phyloP scores from a whole-genome alignment of 2,329 filamentous ascomycete species.

The Trichoderma guizhouense region DNA sequence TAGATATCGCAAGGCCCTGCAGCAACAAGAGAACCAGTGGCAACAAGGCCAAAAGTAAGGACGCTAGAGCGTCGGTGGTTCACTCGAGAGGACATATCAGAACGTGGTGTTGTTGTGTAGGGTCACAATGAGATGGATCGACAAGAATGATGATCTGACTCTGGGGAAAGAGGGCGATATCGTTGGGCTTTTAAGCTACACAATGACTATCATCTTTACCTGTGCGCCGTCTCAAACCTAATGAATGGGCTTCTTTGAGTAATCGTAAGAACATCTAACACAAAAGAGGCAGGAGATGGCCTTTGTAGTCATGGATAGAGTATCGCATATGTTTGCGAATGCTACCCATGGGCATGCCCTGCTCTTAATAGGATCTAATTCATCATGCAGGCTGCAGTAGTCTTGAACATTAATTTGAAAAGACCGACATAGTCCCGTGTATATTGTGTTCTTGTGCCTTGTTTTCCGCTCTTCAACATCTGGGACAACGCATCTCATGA shows the following conservation, averaged over 20 bases:
- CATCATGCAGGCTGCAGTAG: background rate
- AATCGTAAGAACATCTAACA: background rate
- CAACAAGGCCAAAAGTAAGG: background rate
- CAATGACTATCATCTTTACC: background rate
- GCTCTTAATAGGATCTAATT: background rate
- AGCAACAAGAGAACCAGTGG: background rate
- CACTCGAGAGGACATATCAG: background rate
- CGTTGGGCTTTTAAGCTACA: background rate
- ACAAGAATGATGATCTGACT: background rate
- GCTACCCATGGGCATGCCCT: background rate
- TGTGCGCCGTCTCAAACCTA: background rate
- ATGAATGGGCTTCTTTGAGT: background rate
- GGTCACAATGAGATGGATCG: background rate
- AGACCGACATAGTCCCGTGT: background rate
- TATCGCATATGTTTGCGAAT: background rate
- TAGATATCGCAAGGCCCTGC: constrained; percentile 6
- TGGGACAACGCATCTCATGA: background rate
- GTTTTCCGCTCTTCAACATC: background rate
- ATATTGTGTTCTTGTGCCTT: background rate
- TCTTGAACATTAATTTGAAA: background rate
- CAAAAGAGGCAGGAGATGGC: constrained; percentile 1
- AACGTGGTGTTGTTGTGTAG: background rate
- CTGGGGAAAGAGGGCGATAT: background rate
- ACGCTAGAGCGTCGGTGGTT: background rate
- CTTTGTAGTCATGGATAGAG: background rate